phyloP scores from a whole-genome alignment of 805 yeast genomes.

The Nadsonia fulvescens region DNA sequence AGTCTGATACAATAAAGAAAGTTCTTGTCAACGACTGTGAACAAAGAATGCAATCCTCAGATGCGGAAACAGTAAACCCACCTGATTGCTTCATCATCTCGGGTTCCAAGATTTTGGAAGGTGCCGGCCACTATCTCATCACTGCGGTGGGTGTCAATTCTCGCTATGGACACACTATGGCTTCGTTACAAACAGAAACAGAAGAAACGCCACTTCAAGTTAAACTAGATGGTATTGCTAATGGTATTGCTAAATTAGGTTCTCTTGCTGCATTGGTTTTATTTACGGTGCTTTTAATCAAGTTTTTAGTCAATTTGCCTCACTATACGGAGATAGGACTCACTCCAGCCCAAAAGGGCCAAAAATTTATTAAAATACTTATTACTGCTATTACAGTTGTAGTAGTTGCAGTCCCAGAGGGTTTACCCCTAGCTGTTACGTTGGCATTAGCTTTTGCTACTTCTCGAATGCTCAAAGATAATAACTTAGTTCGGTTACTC shows the following conservation, averaged over 20 bases:
- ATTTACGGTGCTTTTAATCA: conserved; percentile 62
- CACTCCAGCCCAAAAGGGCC: conserved; percentile 78
- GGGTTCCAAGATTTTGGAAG: conserved; percentile 72
- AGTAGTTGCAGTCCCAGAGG: conserved; percentile 99
- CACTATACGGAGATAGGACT: too few relatives aligned
- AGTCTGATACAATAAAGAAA: conserved; percentile 67
- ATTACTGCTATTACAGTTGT: conserved; percentile 84
- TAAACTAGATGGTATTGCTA: conserved; percentile 67
- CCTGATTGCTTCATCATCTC: conserved; percentile 86
- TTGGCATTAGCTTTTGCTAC: conserved; percentile 95
- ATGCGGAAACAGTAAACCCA: too few relatives aligned
- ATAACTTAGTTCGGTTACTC: conserved; percentile 84
- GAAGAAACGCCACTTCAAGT: conserved; percentile 82
- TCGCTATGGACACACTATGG: conserved; percentile 81
- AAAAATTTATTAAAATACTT: conserved; percentile 63
- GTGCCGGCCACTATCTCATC: conserved; percentile 69
- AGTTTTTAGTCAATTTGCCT: conserved; percentile 52
- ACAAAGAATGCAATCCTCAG: too few relatives aligned
- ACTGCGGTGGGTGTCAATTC: conserved; percentile 86
- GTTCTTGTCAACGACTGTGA: conserved; percentile 32
- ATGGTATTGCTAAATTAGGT: conserved; percentile 90
- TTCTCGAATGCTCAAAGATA: conserved; percentile 92
- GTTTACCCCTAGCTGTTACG: conserved; percentile 93
- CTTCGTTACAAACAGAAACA: conserved; percentile 52
- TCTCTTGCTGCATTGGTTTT: conserved; percentile 68